Evolutionary conservation across 2,329 filamentous ascomycete genomes (phyloP), one percentile per base, ranked within the genome.

Genomic region (Cladobotryum protrusum): DNA sequence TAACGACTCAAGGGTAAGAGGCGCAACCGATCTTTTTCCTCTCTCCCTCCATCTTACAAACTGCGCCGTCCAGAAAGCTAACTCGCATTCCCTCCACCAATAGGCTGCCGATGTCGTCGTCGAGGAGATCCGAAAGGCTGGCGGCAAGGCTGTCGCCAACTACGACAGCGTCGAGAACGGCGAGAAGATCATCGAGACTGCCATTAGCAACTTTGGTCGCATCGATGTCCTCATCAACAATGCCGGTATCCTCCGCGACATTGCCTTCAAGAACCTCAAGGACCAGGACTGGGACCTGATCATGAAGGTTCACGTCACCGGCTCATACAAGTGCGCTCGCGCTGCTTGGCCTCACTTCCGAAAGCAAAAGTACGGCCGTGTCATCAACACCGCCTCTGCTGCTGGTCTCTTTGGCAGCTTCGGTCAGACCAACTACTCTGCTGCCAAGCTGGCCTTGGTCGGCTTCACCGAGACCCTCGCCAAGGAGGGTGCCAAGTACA

Each of bases 241-340:
- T 67, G 93, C 93, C 54, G 92, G 93, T 64, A 97, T 97, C 65
- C 79, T 96, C 53, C 86, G 92, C 54, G 91, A 97, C 73, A 71
- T 97, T 66, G 92, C 88, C 79, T 97, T 99, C 77, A 96, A 96
- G 81, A 97, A 97, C 74, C 95, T 97, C 82, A 93, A 86, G 70
- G 93, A 99, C 69, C 73, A 86, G 66, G 93, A 99, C 70, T 99
- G 93, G 93, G 92, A 99, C 67, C 74, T 96, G 59, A 87, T 96
- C 67, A 88, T 92, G 72, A 86, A 83, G 67, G 92, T 97, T 51
- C 92, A 99, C 72, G 84, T 96, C 62, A 87, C 83, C 66, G 93
- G 93, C 61, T 86, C 90, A 63, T 99, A 95, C 80, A 97, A 96
- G 82, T 95, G 89, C 69, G 81, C 93, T 54, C 85, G 84, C 69